phyloP scores from a whole-genome alignment of 257 asterid species.

The Nyctanthes arbortristis region DNA sequence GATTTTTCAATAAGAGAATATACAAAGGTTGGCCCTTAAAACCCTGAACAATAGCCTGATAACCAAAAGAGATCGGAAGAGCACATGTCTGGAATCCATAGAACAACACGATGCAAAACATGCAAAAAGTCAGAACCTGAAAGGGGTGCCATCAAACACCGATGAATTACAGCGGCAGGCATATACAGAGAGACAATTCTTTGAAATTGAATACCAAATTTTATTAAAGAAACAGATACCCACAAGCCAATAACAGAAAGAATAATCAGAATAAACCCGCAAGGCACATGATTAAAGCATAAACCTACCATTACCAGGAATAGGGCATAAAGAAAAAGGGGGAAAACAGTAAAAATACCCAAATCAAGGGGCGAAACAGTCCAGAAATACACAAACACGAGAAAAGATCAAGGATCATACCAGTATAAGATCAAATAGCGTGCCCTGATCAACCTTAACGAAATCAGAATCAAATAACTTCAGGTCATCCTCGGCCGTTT shows the following conservation, averaged over 20 bases:
- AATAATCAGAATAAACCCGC: background rate
- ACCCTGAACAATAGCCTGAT: background rate
- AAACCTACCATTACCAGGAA: too few species aligned
- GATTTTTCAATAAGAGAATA: too few species aligned
- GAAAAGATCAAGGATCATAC: slow-evolving; percentile 15
- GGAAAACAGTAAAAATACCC: background rate
- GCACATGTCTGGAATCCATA: background rate
- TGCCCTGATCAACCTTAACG: slow-evolving; percentile 61
- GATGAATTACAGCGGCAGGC: background rate
- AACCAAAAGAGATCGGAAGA: background rate
- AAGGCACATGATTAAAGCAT: background rate
- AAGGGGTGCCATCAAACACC: background rate
- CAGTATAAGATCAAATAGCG: slow-evolving; percentile 59
- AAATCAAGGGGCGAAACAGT: background rate
- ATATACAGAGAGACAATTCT: background rate
- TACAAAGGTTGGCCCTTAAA: background rate
- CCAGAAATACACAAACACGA: background rate
- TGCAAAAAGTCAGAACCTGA: background rate
- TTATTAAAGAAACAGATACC: background rate
- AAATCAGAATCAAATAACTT: slow-evolving; percentile 59
- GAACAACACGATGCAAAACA: background rate
- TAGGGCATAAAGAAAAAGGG: background rate
- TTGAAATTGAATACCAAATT: background rate
- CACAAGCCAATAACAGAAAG: background rate
- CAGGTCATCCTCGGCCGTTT: slow-evolving; percentile 35